phyloP scores from a whole-genome alignment of 495 filamentous ascomycete genomes.

The Cudoniella acicularis region DNA sequence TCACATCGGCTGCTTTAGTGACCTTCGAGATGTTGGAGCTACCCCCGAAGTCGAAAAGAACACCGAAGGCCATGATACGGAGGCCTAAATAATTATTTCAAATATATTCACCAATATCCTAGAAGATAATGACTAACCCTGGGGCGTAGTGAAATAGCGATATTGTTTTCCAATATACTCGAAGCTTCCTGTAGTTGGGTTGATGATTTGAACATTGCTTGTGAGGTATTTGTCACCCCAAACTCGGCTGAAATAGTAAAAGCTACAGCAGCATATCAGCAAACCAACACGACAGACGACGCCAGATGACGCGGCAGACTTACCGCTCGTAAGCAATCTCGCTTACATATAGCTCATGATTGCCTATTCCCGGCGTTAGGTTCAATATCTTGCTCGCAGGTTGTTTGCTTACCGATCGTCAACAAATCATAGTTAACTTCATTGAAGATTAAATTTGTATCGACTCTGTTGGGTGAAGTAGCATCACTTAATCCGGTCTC shows the following conservation, averaged over 20 bases:
- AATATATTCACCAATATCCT: too few relatives aligned
- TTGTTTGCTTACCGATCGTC: too few relatives aligned
- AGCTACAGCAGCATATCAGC: background rate
- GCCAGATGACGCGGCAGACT: constrained; percentile 70
- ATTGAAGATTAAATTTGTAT: constrained; percentile 77
- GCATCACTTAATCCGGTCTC: constrained; percentile 94
- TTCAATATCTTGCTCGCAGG: too few relatives aligned
- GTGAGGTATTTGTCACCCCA: constrained; percentile 60
- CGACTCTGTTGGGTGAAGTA: constrained; percentile 78
- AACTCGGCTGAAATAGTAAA: constrained; percentile 51
- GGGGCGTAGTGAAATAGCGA: constrained; percentile 73
- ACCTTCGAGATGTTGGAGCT: constrained; percentile 87
- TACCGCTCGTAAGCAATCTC: constrained; percentile 55
- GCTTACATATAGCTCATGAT: constrained; percentile 88
- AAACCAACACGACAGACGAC: constrained; percentile 68
- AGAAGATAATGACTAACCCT: too few relatives aligned
- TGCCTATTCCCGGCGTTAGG: too few relatives aligned
- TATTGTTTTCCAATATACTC: constrained; percentile 80
- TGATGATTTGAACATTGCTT: constrained; percentile 75
- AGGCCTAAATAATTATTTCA: constrained; percentile 66
- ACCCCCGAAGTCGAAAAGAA: constrained; percentile 85
- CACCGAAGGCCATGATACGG: constrained; percentile 81
- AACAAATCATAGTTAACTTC: constrained; percentile 47
- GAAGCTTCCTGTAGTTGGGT: constrained; percentile 53
- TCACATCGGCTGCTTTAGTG: constrained; percentile 65